phyloP scores from a whole-genome alignment of 371 early-diverging fungal species.

The Mortierella sp. region DNA sequence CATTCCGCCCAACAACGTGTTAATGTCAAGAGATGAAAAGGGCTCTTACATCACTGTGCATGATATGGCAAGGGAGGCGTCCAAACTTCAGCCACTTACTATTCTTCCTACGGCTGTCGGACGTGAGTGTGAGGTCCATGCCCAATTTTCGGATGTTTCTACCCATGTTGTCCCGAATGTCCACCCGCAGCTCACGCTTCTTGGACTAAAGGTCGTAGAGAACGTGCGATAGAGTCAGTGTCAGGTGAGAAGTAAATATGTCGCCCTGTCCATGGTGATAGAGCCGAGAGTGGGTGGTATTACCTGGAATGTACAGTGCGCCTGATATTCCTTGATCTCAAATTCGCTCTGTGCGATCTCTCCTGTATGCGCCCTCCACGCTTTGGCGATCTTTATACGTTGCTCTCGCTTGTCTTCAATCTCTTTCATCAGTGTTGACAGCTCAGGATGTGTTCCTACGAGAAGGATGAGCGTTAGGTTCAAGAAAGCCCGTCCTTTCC shows the following conservation, averaged over 20 bases:
- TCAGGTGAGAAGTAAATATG: too few species aligned
- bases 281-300: neutral
- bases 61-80: too few species aligned
- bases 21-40: too few species aligned
- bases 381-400: constrained; percentile 63
- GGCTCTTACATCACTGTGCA: too few species aligned
- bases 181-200: constrained; percentile 30
- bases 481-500: too few species aligned
- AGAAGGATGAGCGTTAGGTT: neutral
- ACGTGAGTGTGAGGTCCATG: constrained; percentile 9
- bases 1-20: too few species aligned
- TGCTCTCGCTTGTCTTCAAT: constrained; percentile 67
- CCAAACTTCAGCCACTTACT: constrained; percentile 7
- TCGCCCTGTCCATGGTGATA: too few species aligned
- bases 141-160: constrained; percentile 25
- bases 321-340: constrained; percentile 69
- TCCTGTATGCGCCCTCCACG: constrained; percentile 64
- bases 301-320: constrained; percentile 53
- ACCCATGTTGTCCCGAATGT: constrained; percentile 20
- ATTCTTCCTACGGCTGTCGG: constrained; percentile 1
- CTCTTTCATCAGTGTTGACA: constrained; percentile 63
- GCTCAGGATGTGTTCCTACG: constrained; percentile 57
- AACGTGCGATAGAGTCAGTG: too few species aligned
- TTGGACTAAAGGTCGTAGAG: constrained; percentile 44
- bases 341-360: constrained; percentile 62